phyloP scores from a whole-genome alignment of 2,329 filamentous ascomycete species.

The Apiospora hydei region DNA sequence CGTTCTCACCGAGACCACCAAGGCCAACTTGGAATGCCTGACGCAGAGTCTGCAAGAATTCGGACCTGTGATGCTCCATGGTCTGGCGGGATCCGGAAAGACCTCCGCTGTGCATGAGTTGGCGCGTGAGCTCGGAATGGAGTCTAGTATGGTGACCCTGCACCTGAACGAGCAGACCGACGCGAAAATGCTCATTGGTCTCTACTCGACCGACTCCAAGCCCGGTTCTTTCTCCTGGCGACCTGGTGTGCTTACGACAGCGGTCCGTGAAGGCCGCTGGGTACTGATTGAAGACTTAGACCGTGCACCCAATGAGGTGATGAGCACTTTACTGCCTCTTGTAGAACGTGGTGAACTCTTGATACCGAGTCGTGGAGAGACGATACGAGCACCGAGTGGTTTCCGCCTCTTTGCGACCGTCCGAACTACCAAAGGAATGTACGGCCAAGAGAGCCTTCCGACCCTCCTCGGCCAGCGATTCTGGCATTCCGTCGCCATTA shows the following conservation, averaged over 20 bases:
- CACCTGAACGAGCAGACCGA: slow-evolving; percentile 99
- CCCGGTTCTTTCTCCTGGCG: slow-evolving; percentile 93
- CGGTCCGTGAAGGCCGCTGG: slow-evolving; percentile 93
- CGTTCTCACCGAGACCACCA: slow-evolving; percentile 76
- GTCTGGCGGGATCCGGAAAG: slow-evolving; percentile 87
- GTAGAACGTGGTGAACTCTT: slow-evolving; percentile 92
- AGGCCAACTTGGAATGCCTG: slow-evolving; percentile 73
- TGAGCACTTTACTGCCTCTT: slow-evolving; percentile 89
- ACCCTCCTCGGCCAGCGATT: slow-evolving; percentile 83
- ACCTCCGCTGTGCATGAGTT: slow-evolving; percentile 85
- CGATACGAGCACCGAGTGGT: slow-evolving; percentile 79
- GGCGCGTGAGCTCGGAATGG: slow-evolving; percentile 79
- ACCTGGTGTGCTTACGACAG: slow-evolving; percentile 90
- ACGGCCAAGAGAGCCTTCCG: slow-evolving; percentile 71
- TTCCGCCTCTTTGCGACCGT: slow-evolving; percentile 95
- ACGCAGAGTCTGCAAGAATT: slow-evolving; percentile 70
- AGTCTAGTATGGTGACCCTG: slow-evolving; percentile 85
- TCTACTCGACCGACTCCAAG: slow-evolving; percentile 88
- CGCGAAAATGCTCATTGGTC: slow-evolving; percentile 91
- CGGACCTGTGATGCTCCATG: slow-evolving; percentile 81
- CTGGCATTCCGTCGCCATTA: slow-evolving; percentile 80
- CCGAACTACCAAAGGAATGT: slow-evolving; percentile 74
- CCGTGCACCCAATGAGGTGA: slow-evolving; percentile 90
- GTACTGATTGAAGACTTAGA: slow-evolving; percentile 97
- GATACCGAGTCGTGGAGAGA: slow-evolving; percentile 88